phyloP scores from a whole-genome alignment of 2,329 filamentous ascomycete species.

The Paraphoma sp. region DNA sequence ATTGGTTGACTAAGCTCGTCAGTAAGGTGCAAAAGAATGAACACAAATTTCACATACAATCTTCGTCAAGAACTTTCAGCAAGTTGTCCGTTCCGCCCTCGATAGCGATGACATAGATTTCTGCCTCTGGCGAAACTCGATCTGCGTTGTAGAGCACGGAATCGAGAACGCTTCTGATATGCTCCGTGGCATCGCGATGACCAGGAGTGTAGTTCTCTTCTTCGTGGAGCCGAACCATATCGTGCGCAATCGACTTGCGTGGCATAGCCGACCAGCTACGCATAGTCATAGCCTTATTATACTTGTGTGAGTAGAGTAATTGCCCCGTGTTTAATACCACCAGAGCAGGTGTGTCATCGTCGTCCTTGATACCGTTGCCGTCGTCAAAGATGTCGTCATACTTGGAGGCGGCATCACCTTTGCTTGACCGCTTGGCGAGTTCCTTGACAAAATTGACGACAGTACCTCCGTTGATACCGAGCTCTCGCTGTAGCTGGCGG shows the following conservation, averaged over 20 bases:
- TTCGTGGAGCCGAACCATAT: slow-evolving; percentile 59
- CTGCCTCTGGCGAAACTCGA: slow-evolving; percentile 57
- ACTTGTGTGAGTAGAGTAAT: slow-evolving; percentile 75
- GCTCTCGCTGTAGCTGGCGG: slow-evolving; percentile 66
- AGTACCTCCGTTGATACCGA: slow-evolving; percentile 75
- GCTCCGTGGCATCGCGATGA: slow-evolving; percentile 64
- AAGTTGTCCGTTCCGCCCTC: slow-evolving; percentile 69
- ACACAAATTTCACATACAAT: slow-evolving; percentile 53
- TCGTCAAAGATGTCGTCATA: slow-evolving; percentile 25
- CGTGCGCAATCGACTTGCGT: slow-evolving; percentile 65
- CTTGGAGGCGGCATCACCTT: slow-evolving; percentile 10
- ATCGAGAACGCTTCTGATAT: slow-evolving; percentile 73
- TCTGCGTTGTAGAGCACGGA: slow-evolving; percentile 59
- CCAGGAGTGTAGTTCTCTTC: slow-evolving; percentile 67
- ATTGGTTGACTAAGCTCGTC: slow-evolving; percentile 28
- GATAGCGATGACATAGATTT: slow-evolving; percentile 74
- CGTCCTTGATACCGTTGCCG: slow-evolving; percentile 19
- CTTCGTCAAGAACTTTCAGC: slow-evolving; percentile 63
- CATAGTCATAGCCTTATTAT: slow-evolving; percentile 65
- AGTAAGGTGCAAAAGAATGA: neutral
- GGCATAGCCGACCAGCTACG: slow-evolving; percentile 65
- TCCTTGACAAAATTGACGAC: slow-evolving; percentile 67
- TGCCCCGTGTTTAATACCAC: slow-evolving; percentile 81
- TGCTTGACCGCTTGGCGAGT: slow-evolving; percentile 43
- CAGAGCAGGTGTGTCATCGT: slow-evolving; percentile 60